phyloP scores from a whole-genome alignment of 1,139 yeast genomes.

The Zygosaccharomyces pseudobailii region DNA sequence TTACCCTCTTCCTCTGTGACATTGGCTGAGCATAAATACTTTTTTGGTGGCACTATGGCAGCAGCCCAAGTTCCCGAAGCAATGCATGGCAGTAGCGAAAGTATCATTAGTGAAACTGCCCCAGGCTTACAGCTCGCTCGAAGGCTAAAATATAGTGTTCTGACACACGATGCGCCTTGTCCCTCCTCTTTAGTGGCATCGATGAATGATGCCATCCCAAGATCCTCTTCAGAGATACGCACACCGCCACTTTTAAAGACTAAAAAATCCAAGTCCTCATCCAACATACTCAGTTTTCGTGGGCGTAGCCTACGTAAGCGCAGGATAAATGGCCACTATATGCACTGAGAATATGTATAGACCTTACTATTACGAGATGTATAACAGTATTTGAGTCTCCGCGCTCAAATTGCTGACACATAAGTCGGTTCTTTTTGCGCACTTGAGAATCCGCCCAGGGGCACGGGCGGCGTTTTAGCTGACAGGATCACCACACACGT shows the following conservation, averaged over 20 bases:
- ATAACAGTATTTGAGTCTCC: neutral
- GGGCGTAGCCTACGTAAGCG: neutral
- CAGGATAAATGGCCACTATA: neutral
- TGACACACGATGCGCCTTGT: neutral
- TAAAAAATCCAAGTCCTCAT: neutral
- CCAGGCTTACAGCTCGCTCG: slow-evolving; percentile 1
- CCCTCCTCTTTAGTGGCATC: neutral
- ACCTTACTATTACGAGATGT: neutral
- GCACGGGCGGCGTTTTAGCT: neutral
- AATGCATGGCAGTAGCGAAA: neutral
- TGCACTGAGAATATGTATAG: neutral
- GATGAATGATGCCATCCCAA: neutral
- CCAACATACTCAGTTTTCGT: neutral
- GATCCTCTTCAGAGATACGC: neutral
- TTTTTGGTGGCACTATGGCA: neutral
- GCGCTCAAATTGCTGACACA: neutral
- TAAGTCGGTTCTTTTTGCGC: neutral
- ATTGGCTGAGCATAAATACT: neutral
- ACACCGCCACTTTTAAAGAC: neutral
- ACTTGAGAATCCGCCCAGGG: neutral
- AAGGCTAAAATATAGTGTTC: neutral
- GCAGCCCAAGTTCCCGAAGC: neutral
- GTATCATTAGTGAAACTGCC: slow-evolving; percentile 2
- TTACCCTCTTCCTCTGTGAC: neutral
- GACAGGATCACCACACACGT: neutral